Evolutionary conservation across 1,284 basidiomycete species (phyloP).

Genomic region (Mycosarcoma mackinlayi): DNA sequence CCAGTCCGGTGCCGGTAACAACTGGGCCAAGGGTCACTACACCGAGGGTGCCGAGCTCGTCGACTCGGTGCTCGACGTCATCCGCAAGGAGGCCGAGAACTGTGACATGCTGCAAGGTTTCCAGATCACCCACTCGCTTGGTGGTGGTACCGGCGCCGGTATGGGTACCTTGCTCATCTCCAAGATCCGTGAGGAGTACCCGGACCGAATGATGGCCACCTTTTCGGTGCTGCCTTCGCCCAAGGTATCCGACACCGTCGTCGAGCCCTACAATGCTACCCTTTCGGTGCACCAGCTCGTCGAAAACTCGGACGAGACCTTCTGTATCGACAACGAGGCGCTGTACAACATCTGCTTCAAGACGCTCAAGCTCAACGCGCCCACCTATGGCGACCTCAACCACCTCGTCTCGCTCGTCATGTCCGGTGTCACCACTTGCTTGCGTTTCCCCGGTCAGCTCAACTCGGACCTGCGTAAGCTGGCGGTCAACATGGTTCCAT

Average conservation of each 20-base stretch:
- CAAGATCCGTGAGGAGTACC: constrained; percentile 69
- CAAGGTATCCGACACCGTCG: constrained; percentile 93
- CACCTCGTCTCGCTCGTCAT: constrained; percentile 84
- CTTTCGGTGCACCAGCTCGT: constrained; percentile 90
- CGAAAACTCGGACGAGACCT: constrained; percentile 86
- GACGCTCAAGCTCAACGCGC: constrained; percentile 77
- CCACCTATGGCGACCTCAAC: constrained; percentile 63
- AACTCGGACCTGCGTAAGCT: constrained; percentile 95
- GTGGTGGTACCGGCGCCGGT: constrained; percentile 76
- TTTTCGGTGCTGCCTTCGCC: constrained; percentile 92
- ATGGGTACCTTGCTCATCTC: constrained; percentile 65
- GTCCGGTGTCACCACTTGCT: constrained; percentile 87
- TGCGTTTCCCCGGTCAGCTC: constrained; percentile 92
- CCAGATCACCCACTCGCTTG: constrained; percentile 90
- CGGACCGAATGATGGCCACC: constrained; percentile 87
- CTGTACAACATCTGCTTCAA: constrained; percentile 85
- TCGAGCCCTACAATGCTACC: constrained; percentile 93
- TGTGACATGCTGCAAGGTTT: constrained; percentile 93
- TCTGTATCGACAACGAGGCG: constrained; percentile 94
- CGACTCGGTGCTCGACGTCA: constrained; percentile 78
- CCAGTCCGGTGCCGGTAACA: constrained; percentile 84
- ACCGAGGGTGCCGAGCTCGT: constrained; percentile 81
- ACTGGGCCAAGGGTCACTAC: constrained; percentile 80
- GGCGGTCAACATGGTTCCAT: constrained; percentile 80
- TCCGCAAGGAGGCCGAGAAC: constrained; percentile 73